Evolutionary conservation across 768 basidiomycete species (phyloP).

Genomic region (Rhizopogon rudus): DNA sequence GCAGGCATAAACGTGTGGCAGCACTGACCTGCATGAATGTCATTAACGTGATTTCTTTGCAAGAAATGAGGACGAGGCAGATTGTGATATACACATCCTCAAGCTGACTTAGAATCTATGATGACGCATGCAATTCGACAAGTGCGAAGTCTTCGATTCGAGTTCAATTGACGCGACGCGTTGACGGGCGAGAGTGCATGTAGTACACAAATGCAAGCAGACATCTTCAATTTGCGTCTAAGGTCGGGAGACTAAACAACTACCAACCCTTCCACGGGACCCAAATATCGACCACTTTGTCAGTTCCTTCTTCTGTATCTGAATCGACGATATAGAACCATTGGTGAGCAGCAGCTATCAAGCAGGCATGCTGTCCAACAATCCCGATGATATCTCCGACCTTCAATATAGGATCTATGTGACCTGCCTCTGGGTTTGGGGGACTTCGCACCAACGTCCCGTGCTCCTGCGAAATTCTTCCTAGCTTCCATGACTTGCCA

Average conservation of each 20-base stretch:
- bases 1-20: no score
- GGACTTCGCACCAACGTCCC: constrained; percentile 52
- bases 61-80: no score
- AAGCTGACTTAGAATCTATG: constrained; percentile 33
- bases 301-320: constrained; percentile 38
- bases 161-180: no score
- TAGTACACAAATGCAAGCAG: no score
- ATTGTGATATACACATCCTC: no score
- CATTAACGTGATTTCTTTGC: no score
- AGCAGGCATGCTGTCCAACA: constrained; percentile 81
- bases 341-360: constrained; percentile 75
- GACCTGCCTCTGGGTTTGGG: constrained; percentile 6
- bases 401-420: constrained; percentile 28
- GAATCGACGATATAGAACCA: constrained; percentile 85
- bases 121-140: not conserved
- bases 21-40: no score
- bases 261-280: constrained; percentile 91
- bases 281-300: constrained; percentile 76
- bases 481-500: constrained; percentile 57
- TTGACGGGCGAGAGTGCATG: no score
- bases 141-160: no score
- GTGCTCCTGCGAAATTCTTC: constrained; percentile 62
- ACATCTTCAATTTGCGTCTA: no score
- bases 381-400: constrained; percentile 66
- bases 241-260: not conserved